Conservation (phyloP, 495 filamentous ascomycete genomes). For the Mytilinidion resinicola region DNA sequence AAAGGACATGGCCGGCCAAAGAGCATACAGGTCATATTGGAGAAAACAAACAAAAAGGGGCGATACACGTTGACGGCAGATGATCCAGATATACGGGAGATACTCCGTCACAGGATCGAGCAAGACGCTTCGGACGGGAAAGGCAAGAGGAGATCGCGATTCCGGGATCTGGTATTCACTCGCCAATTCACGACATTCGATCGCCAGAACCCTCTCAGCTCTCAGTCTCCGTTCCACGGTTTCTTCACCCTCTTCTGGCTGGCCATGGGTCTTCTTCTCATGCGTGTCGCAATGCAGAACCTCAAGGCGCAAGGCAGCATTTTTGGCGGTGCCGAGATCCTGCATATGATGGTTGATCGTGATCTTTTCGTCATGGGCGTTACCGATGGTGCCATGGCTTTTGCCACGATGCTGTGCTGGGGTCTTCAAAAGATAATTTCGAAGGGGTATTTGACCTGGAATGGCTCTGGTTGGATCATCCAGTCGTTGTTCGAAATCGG, state of each 20-base stretch:
- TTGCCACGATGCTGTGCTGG: slow-evolving; percentile 50
- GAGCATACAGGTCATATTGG: slow-evolving; percentile 43
- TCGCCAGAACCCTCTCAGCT: slow-evolving; percentile 51
- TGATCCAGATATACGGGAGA: slow-evolving; percentile 49
- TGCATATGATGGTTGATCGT: slow-evolving; percentile 58
- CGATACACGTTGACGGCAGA: slow-evolving; percentile 51
- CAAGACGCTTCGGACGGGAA: slow-evolving; percentile 36
- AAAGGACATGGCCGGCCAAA: slow-evolving; percentile 19
- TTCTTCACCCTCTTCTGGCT: slow-evolving; percentile 78
- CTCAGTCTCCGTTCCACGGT: slow-evolving; percentile 60
- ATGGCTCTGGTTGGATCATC: slow-evolving; percentile 57
- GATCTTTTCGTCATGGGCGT: slow-evolving; percentile 59
- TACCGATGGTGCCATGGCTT: slow-evolving; percentile 63
- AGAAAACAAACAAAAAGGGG: slow-evolving; percentile 41
- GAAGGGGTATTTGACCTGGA: slow-evolving; percentile 55
- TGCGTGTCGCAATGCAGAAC: slow-evolving; percentile 60
- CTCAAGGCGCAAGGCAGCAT: slow-evolving; percentile 54
- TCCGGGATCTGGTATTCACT: slow-evolving; percentile 63
- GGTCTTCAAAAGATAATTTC: slow-evolving; percentile 52
- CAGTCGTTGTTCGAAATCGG: slow-evolving; percentile 63
- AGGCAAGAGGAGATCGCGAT: slow-evolving; percentile 44
- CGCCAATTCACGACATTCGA: slow-evolving; percentile 65
- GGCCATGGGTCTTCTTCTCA: slow-evolving; percentile 52
- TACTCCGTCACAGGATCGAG: slow-evolving; percentile 44
- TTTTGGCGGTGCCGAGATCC: slow-evolving; percentile 62